Conservation (phyloP, 1,284 basidiomycete species). For the Pseudozyma flocculosa region DNA sequence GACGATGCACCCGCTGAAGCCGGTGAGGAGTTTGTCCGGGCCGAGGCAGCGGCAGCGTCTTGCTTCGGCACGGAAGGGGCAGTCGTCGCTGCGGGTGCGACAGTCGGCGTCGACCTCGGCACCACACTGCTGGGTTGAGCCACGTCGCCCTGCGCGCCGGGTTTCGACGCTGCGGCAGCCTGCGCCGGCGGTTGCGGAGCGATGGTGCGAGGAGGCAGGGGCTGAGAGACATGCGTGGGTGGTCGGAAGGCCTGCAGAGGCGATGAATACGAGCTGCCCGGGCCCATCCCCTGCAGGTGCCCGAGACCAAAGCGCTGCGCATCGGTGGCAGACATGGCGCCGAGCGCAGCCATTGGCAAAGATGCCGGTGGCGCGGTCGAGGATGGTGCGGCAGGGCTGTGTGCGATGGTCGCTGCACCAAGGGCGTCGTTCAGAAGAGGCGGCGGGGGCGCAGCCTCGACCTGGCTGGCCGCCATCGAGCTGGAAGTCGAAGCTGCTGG, state of each 20-base stretch:
- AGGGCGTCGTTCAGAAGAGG: too few species aligned
- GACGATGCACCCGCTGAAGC: neutral
- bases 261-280: conserved; percentile 12
- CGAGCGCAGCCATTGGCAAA: conserved; percentile 7
- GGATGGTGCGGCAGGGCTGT: conserved; percentile 3
- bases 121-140: too few species aligned
- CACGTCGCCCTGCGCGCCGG: neutral
- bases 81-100: too few species aligned
- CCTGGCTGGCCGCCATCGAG: too few species aligned
- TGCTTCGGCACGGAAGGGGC: too few species aligned
- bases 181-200: neutral
- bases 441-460: too few species aligned
- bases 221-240: conserved; percentile 13
- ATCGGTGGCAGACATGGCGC: conserved; percentile 6
- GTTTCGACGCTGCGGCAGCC: neutral
- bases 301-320: conserved; percentile 15
- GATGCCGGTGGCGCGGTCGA: neutral
- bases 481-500: too few species aligned
- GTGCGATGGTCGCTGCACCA: conserved; percentile 7
- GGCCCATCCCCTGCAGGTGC: conserved; percentile 5
- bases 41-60: neutral
- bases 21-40: too few species aligned
- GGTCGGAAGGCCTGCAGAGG: conserved; percentile 17
- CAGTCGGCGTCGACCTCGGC: too few species aligned
- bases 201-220: conserved; percentile 3